Evolutionary conservation across 2,329 filamentous ascomycete genomes (phyloP).

Genomic region (Alternaria novae-zelandiae): DNA sequence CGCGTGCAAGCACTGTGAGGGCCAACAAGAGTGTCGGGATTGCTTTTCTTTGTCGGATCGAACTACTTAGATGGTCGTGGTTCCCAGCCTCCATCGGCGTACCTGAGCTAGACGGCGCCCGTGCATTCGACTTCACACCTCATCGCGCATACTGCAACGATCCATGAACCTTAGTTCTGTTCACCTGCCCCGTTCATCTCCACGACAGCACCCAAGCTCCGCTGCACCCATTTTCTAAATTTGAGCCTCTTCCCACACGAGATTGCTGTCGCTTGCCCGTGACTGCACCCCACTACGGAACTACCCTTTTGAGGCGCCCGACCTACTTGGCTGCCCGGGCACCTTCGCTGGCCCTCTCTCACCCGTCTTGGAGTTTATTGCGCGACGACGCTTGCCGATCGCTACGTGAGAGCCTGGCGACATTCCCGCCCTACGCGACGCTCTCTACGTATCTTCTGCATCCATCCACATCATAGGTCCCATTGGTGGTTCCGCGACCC

Average conservation of each 20-base stretch:
- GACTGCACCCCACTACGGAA: constrained; percentile 32
- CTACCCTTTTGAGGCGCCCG: constrained; percentile 31
- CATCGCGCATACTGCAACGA: constrained; percentile 14
- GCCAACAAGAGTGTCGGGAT: background rate
- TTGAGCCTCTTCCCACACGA: background rate
- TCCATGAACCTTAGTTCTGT: constrained; percentile 7
- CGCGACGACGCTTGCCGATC: constrained; percentile 15
- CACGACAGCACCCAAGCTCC: constrained; percentile 6
- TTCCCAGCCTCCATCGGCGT: constrained; percentile 35
- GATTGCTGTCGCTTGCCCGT: constrained; percentile 7
- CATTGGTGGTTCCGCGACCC: constrained; percentile 1
- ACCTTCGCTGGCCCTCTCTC: constrained; percentile 18
- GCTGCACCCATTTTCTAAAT: background rate
- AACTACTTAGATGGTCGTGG: background rate
- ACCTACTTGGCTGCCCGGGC: constrained; percentile 9
- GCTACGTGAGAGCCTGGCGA: constrained; percentile 14
- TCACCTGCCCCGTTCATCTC: constrained; percentile 6
- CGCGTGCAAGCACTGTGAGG: background rate
- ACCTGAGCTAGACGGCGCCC: constrained; percentile 21
- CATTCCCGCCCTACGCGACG: constrained; percentile 9
- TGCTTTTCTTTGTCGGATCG: background rate
- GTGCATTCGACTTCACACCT: constrained; percentile 25
- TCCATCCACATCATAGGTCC: background rate
- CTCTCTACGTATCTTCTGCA: constrained; percentile 12
- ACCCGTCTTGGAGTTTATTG: constrained; percentile 21